phyloP scores from a whole-genome alignment of 441 rosid species.

The Corymbia calophylla region DNA sequence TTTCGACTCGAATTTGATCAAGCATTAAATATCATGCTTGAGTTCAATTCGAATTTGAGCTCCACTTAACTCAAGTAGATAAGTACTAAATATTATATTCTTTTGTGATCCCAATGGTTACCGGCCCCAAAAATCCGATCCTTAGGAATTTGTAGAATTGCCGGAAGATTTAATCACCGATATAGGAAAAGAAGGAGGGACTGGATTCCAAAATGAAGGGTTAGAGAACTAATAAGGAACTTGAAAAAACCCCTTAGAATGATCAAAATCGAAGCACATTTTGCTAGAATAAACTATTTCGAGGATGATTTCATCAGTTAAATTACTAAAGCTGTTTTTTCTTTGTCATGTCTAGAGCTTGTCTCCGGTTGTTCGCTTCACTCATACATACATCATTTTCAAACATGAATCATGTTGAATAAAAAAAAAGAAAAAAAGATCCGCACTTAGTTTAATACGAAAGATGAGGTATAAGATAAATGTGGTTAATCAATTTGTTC shows the following conservation, averaged over 20 bases:
- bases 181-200: neutral
- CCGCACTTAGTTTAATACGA: neutral
- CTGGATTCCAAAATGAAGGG: neutral
- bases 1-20: neutral
- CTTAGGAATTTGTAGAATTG: neutral
- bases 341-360: neutral
- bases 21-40: too few species aligned
- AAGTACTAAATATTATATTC: neutral
- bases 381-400: neutral
- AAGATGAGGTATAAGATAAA: neutral
- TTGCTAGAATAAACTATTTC: neutral
- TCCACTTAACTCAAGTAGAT: neutral
- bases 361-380: neutral
- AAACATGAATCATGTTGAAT: neutral
- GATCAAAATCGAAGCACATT: neutral
- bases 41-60: too few species aligned
- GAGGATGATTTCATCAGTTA: neutral
- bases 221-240: rapidly evolving
- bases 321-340: rapidly evolving
- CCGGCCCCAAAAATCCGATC: neutral
- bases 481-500: neutral
- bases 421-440: neutral
- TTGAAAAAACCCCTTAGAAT: neutral
- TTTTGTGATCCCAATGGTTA: neutral
- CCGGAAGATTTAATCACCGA: neutral